phyloP scores from a whole-genome alignment of 1,139 yeast species.

The Magnusiomyces tetraspermus region DNA sequence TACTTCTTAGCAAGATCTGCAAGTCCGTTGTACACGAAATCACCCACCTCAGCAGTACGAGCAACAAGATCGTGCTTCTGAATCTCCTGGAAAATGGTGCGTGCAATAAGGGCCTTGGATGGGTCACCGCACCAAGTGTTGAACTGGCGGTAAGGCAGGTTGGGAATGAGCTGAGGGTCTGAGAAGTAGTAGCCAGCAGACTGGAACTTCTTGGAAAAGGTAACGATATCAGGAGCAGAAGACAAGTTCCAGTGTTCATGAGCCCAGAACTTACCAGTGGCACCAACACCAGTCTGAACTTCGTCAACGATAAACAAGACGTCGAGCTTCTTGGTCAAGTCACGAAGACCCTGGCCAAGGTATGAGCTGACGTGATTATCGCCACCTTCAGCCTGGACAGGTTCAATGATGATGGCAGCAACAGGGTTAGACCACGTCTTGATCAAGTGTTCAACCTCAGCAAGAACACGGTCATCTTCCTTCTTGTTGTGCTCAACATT shows the following conservation, averaged over 20 bases:
- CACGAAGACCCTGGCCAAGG: constrained; percentile 72
- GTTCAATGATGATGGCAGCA: constrained; percentile 70
- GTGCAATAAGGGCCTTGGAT: constrained; percentile 63
- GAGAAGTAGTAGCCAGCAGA: constrained; percentile 77
- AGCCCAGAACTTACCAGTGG: constrained; percentile 79
- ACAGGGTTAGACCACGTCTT: constrained; percentile 53
- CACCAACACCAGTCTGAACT: constrained; percentile 84
- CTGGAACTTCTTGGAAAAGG: constrained; percentile 79
- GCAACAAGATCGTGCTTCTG: constrained; percentile 49
- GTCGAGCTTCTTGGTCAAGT: constrained; percentile 56
- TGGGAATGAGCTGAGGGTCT: constrained; percentile 60
- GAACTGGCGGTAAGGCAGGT: constrained; percentile 70
- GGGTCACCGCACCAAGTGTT: constrained; percentile 93
- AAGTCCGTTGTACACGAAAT: constrained; percentile 48
- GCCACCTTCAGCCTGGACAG: constrained; percentile 82
- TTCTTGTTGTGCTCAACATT: constrained; percentile 45
- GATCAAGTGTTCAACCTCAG: constrained; percentile 47
- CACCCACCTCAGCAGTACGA: constrained; percentile 52
- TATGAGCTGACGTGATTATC: constrained; percentile 70
- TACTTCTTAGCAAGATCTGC: constrained; percentile 42
- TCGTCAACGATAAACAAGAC: constrained; percentile 69
- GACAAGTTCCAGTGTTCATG: constrained; percentile 71
- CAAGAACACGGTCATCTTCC: constrained; percentile 63
- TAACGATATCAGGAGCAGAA: constrained; percentile 71
- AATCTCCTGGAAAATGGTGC: constrained; percentile 58